These are phyloP conservation scores for Trichoderma virens DNA, from an alignment of 495 filamentous ascomycete species.

Conservation along the genomic window DNA sequence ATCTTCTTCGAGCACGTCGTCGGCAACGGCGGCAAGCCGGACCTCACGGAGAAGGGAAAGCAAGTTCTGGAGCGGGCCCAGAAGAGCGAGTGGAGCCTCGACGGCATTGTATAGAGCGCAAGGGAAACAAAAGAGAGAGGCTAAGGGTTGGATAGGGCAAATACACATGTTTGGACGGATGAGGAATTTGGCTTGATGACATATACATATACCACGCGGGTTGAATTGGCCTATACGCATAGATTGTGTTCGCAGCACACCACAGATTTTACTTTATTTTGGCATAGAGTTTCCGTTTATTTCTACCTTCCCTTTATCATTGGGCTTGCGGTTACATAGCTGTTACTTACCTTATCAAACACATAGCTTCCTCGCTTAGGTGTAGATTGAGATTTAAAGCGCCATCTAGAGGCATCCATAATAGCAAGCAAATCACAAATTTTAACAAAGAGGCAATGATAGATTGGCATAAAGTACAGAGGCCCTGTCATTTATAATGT, in stretches of 20 bases:
- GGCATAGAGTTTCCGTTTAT: neutral
- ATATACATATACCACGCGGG: constrained; percentile 8
- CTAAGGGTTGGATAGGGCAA: neutral
- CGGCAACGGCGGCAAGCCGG: constrained; percentile 67
- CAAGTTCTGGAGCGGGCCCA: constrained; percentile 63
- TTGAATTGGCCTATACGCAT: constrained; percentile 7
- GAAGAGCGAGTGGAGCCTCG: constrained; percentile 46
- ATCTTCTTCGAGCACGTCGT: constrained; percentile 76
- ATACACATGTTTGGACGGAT: neutral
- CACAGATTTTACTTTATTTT: neutral
- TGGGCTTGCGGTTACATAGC: no score
- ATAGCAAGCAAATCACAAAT: no score
- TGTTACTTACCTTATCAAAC: no score
- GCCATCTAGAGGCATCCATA: no score
- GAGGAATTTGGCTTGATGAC: neutral
- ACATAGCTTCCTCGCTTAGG: no score
- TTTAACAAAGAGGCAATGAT: no score
- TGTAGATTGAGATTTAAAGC: no score
- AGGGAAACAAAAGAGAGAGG: neutral
- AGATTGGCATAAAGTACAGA: no score
- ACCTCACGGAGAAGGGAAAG: constrained; percentile 69
- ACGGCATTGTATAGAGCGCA: constrained; percentile 26
- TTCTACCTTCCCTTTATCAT: neutral
- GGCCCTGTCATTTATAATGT: no score
- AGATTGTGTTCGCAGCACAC: constrained; percentile 5